These are phyloP conservation scores for Zymoseptoria tritici DNA, from an alignment of 2,329 filamentous ascomycete species.

Conservation along the genomic window DNA sequence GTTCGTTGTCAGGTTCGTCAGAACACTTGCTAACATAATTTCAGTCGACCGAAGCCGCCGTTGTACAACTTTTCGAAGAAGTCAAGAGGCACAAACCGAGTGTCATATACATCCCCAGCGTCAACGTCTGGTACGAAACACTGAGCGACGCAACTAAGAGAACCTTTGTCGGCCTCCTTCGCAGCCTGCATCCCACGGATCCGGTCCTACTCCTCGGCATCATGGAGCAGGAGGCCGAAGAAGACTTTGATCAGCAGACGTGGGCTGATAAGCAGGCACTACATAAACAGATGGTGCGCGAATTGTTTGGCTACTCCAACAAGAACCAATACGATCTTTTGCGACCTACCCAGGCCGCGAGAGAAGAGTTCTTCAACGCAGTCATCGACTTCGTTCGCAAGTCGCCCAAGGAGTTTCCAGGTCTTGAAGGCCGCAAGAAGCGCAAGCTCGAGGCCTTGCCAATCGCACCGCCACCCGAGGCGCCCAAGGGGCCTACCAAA, in stretches of 20 bases:
- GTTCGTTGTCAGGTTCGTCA: conserved; percentile 13
- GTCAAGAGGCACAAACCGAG: conserved; percentile 91
- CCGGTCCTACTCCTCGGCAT: conserved; percentile 84
- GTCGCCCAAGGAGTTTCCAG: conserved; percentile 76
- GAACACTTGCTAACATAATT: conserved; percentile 5
- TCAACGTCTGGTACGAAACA: conserved; percentile 79
- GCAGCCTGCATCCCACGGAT: conserved; percentile 79
- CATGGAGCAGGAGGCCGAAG: conserved; percentile 60
- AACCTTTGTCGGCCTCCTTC: conserved; percentile 75
- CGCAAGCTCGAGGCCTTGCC: conserved; percentile 70
- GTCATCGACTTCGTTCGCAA: conserved; percentile 72
- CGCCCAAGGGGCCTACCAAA: conserved; percentile 55
- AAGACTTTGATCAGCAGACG: conserved; percentile 40
- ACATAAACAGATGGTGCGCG: conserved; percentile 51
- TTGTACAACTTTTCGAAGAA: conserved; percentile 86
- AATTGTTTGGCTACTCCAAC: conserved; percentile 78
- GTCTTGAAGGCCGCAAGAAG: conserved; percentile 79
- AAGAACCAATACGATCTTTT: conserved; percentile 67
- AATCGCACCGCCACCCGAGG: conserved; percentile 59
- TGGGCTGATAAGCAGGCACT: conserved; percentile 23
- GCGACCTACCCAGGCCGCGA: conserved; percentile 54
- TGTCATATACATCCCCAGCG: conserved; percentile 86
- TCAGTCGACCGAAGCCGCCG: conserved; percentile 69
- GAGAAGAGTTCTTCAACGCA: conserved; percentile 71
- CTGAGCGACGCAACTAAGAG: conserved; percentile 58